Base-by-base conservation (phyloP, 2,329 filamentous ascomycete species). In the Pezicula neosporulosa region DNA sequence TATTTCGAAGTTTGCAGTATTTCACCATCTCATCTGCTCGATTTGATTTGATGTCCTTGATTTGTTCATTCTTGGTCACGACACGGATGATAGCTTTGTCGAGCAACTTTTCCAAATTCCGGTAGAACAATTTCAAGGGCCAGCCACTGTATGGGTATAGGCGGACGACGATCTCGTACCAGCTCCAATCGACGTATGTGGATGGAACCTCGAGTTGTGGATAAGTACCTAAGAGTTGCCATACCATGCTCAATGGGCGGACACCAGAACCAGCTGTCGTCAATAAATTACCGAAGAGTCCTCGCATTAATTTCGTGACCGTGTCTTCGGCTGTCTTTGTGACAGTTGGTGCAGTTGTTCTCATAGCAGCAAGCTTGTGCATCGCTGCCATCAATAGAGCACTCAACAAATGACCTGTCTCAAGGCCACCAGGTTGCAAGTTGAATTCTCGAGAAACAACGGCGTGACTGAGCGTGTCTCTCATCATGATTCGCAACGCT, bases 271-370 rank as follows among this genome's bases (percentile, higher is more conserved):
- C 62, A 44, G 62, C 62, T 21, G 53, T 63, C 18, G 62, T 64
- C 48, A 63, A 41, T 3, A 64, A 48, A 52, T 63, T 63, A 13
- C 61, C 61, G 19, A 64, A 64, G 2, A 63, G 51, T 16, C 62
- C 62, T 19, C 61, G 56, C 60, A 64, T 64, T 38, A 64, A 51
- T 45, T 54, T 60, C 24, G 62, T 64, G 21, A 62, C 56, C 2
- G 59, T 63, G 48, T 64, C 59, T 18, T 60, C 56, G 5, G 55
- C 58, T 24, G 47, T 54, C 13, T 46, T 21, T 7, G 39, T 44
- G 2, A 49, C 42, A 9, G 21, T 43, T 7, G 58, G 56, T 1
- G 53, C 50, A 27, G 50, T 55, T 27, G 58, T 59, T 24, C 51
- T 51, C 56, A 53, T 59, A 3, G 56, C 55, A 16, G 58, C 54